Conservation (phyloP, 345 rosid genomes). For the Boechera stricta region DNA sequence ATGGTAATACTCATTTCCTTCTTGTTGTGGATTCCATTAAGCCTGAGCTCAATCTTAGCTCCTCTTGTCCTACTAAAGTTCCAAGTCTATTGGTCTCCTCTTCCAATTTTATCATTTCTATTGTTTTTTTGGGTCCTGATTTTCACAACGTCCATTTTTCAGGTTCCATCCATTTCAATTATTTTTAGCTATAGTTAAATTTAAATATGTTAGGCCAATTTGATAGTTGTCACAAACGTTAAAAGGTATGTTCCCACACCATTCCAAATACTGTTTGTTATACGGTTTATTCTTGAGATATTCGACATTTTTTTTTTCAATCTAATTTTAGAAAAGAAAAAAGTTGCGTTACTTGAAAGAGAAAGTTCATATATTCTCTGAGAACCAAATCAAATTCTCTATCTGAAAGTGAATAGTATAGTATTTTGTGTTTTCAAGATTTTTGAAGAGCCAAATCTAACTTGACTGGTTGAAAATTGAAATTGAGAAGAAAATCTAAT, state of each 20-base stretch:
- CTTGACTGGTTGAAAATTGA: conserved; percentile 9
- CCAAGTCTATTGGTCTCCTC: too few species aligned
- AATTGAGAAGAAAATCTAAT: not conserved
- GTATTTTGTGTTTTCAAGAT: not conserved
- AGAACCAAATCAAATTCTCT: not conserved
- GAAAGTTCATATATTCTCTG: conserved; percentile 8
- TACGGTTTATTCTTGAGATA: not conserved
- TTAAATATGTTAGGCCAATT: too few species aligned
- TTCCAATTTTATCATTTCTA: too few species aligned
- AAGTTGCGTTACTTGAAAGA: not conserved
- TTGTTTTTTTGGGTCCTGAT: too few species aligned
- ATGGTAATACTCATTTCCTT: not conserved
- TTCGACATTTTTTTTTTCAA: not conserved
- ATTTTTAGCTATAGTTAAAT: too few species aligned
- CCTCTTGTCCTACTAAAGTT: too few species aligned
- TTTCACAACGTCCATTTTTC: too few species aligned
- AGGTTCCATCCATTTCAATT: too few species aligned
- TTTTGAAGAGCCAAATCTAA: conserved; percentile 18
- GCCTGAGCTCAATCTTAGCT: not conserved
- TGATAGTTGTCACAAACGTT: too few species aligned
- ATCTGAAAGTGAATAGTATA: not conserved
- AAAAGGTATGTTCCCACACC: too few species aligned
- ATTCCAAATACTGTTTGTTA: too few species aligned
- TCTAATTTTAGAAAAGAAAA: not conserved
- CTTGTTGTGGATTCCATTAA: not conserved